Evolutionary conservation across 192 early-diverging fungal species (phyloP), one percentile per base, ranked within the genome.

Genomic region (Coemansia sp.): DNA sequence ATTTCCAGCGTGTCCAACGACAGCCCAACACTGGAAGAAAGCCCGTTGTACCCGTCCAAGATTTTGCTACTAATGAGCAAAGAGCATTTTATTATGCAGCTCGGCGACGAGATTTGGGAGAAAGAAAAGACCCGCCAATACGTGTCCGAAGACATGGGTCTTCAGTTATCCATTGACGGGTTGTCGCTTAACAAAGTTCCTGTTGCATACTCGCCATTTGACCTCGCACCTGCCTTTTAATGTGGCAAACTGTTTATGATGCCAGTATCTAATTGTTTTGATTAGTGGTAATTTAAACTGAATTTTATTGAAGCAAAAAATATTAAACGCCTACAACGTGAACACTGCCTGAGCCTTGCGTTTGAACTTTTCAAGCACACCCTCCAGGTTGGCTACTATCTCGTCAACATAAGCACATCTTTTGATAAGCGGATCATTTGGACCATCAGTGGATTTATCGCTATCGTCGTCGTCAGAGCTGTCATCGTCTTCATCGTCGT

Each of bases 41-140:
- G 43, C n/a, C 5, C 20, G 12, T 27, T 3, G 41, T 68, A 49
- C 38, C 71, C 77, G 56, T 39, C 71, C 0, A 66, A 74, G 29
- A 62, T 74, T 6, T 51, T 80, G 57, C 63, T 80, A 55, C 71
- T 80, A 0, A 45, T 80, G 68, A 68, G 77, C 45, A 66, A 71
- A 24, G 54, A 62, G 24, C 52, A 64, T 13, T 80, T 59, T 37
- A 65, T 64, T 3, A 52, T 73, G 54, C 71, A 74, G 53, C n/a
- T 61, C 13, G 77, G 54, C 45, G 65, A 71, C 29, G 64, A 65
- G 32, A 62, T 80, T 48, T 71, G 71, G 67, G 68, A 71, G 12
- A 57, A 52, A 4, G 68, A 70, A 13, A 20, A 45, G 2, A 48
- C 68, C 0, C 47, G 61, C 27, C 61, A 23, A 18, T 66, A 54